Percentiles rank a stretch among this genome's conserved stretches.
Evolutionary conservation across 495 filamentous ascomycete genomes (phyloP).

Genomic region (Pseudomonodictys pantanalensis): DNA sequence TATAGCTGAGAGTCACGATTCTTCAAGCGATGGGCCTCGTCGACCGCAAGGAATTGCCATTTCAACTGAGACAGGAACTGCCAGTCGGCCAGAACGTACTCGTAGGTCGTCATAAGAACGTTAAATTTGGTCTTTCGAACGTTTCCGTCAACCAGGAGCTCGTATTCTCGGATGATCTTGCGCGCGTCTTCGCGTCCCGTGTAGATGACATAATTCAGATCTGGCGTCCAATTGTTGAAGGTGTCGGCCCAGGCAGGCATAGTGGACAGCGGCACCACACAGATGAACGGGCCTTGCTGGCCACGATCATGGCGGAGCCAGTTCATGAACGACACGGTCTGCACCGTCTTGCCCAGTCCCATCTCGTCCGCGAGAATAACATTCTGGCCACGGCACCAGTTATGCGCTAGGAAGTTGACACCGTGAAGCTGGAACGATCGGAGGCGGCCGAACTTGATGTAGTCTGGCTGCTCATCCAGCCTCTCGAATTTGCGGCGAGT

Average conservation of each 20-base stretch:
- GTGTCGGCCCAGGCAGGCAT: constrained; percentile 98
- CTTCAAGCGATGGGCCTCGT: constrained; percentile 96
- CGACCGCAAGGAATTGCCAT: constrained; percentile 95
- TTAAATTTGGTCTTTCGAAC: constrained; percentile 87
- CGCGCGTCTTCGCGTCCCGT: constrained; percentile 81
- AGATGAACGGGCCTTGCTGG: constrained; percentile 92
- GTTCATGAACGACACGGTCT: constrained; percentile 94
- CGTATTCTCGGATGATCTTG: constrained; percentile 77
- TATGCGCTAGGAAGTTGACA: constrained; percentile 89
- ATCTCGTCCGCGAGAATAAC: constrained; percentile 98
- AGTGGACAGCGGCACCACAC: constrained; percentile 91
- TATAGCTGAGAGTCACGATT: constrained; percentile 94
- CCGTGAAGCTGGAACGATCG: constrained; percentile 93
- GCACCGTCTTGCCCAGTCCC: constrained; percentile 97
- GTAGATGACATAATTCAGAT: constrained; percentile 96
- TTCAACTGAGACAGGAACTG: constrained; percentile 79
- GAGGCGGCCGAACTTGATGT: constrained; percentile 80
- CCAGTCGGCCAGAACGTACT: constrained; percentile 81
- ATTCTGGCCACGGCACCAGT: constrained; percentile 88
- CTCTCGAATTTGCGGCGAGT: constrained; percentile 68
- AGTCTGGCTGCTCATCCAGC: constrained; percentile 75
- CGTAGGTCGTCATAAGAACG: constrained; percentile 90
- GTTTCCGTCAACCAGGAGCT: constrained; percentile 81
- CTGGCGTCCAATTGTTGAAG: constrained; percentile 93
- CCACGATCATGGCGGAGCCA: constrained; percentile 90